Percentiles rank a stretch among this genome's conserved stretches.
Evolutionary conservation across 306 rosid genomes (phyloP).

Genomic region (Gleditsia sinensis): DNA sequence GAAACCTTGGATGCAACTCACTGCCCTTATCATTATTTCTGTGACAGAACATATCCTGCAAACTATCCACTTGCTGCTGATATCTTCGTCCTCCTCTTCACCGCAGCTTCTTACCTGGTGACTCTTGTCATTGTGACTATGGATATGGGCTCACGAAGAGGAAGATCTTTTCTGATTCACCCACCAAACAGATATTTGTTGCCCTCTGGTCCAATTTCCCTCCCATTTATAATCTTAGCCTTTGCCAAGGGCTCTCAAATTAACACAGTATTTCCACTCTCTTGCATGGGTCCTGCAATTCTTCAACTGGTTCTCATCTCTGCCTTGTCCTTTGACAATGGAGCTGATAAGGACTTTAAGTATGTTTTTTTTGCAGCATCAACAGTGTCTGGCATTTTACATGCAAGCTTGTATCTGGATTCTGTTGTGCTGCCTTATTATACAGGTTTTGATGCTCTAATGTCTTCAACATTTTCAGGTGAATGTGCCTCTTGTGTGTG

Average conservation of each 20-base stretch:
- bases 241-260: constrained; percentile 75
- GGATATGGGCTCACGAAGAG: constrained; percentile 44
- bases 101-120: constrained; percentile 55
- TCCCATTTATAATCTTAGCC: constrained; percentile 69
- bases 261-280: constrained; percentile 68
- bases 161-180: no score
- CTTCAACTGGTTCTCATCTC: constrained; percentile 75
- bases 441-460: constrained; percentile 76
- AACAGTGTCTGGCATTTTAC: constrained; percentile 81
- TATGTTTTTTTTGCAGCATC: constrained; percentile 74
- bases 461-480: constrained; percentile 67
- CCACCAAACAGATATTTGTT: constrained; percentile 54
- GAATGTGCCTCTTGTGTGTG: constrained; percentile 85
- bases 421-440: constrained; percentile 75
- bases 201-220: constrained; percentile 84
- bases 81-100: constrained; percentile 53
- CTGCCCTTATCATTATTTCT: constrained; percentile 89
- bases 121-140: constrained; percentile 58
- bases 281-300: constrained; percentile 74
- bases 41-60: constrained; percentile 71
- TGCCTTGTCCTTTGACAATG: constrained; percentile 64
- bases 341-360: constrained; percentile 52
- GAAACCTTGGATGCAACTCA: constrained; percentile 67
- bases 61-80: constrained; percentile 65
- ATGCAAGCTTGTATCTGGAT: constrained; percentile 80